phyloP scores from a whole-genome alignment of 2,329 filamentous ascomycete genomes.

The Fusarium mundagurra region DNA sequence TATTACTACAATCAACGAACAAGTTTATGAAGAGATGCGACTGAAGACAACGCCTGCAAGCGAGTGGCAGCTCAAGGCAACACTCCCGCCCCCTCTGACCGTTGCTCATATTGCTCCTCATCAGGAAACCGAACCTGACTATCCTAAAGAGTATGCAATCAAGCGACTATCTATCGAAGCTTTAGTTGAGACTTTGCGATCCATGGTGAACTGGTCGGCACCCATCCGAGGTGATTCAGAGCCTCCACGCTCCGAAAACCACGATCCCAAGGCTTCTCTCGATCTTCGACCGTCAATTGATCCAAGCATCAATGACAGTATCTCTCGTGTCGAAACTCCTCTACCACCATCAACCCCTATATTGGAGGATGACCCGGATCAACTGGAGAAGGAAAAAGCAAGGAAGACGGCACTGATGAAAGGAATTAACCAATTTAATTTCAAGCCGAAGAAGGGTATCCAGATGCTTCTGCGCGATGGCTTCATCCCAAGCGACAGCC shows the following conservation, averaged over 20 bases:
- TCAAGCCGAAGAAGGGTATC: conserved; percentile 94
- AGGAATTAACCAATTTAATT: conserved; percentile 92
- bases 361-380: conserved; percentile 87
- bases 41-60: conserved; percentile 66
- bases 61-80: conserved; percentile 90
- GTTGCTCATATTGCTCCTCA: conserved; percentile 76
- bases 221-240: conserved; percentile 67
- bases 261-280: conserved; percentile 51
- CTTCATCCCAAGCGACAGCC: conserved; percentile 83
- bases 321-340: conserved; percentile 69
- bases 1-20: conserved; percentile 81
- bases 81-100: conserved; percentile 85
- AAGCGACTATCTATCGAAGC: conserved; percentile 91
- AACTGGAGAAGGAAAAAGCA: conserved; percentile 94
- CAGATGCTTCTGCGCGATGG: conserved; percentile 85
- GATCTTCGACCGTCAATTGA: conserved; percentile 73
- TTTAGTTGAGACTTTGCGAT: conserved; percentile 87
- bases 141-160: conserved; percentile 89
- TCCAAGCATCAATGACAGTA: conserved; percentile 67
- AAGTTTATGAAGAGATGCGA: conserved; percentile 84
- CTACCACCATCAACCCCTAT: conserved; percentile 72
- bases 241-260: conserved; percentile 42
- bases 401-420: conserved; percentile 92
- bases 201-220: conserved; percentile 90
- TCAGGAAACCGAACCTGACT: conserved; percentile 71